Evolutionary conservation across 768 basidiomycete genomes (phyloP), one percentile per base, ranked within the genome.

Genomic region (Rhodotorula taiwanensis): DNA sequence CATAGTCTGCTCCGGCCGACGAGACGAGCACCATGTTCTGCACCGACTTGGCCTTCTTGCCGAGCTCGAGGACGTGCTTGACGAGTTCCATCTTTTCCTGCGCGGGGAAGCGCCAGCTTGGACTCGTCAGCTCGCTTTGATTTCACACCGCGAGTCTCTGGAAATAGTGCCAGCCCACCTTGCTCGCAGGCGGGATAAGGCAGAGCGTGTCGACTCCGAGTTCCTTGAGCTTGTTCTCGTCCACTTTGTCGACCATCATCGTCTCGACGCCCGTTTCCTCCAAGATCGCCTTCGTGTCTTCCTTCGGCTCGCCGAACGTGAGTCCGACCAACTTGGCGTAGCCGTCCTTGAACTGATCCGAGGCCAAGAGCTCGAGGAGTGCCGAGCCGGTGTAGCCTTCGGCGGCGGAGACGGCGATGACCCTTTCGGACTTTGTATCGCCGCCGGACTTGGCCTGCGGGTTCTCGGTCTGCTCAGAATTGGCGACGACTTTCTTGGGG

Each of bases 241-340:
- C 57, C 4, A 58, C 11, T 7, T 43, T 41, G 43, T 58, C 57
- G 28, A 30, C 30, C 15, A 7, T 3, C 8, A 51, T 2, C 21
- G 57, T 58, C 49, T 58, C 57, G 57, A 58, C 27, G 16, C 5
- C 1, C 48, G 30, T 30, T 9, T 58, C 57, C 27, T 31, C 39
- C 39, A 42, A 39, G 30, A 58, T 31, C 14, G 14, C 48, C 28
- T 43, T 43, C 28, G 36, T 31, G 30, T 58, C 57, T 5, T n/a
- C 15, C 23, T 15, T 31, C 28, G 57, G 48, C 49, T 50, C 57
- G 48, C 57, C 57, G 18, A 58, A 58, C 3, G 57, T 51, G 30
- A 58, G 6, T 13, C 57, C 57, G 57, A 58, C 18, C 41, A 58
- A 5, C 57, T 58, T 58, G 57, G 41, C 30, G 28, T 50, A 50